Conservation (phyloP, 257 asterid species). For the Solanum corneliomulleri region DNA sequence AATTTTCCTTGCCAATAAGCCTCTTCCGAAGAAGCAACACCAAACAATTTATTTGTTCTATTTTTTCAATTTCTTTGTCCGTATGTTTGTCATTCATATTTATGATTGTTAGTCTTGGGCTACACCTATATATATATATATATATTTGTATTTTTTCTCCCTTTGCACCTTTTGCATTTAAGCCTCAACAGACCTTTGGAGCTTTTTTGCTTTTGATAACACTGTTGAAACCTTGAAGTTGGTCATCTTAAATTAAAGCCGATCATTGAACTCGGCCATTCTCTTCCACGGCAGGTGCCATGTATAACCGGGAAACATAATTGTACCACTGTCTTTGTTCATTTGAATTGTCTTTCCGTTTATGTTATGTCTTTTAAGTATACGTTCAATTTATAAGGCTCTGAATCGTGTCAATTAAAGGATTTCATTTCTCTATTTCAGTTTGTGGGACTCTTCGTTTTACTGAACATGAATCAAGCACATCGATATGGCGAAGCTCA, state of each 20-base stretch:
- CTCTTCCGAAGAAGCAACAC: not conserved
- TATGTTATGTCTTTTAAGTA: not conserved
- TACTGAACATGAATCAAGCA: conserved; percentile 32
- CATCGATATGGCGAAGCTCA: conserved; percentile 36
- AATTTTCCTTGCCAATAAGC: not conserved
- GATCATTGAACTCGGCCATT: not conserved
- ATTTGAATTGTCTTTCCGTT: not conserved
- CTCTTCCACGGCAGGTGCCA: not conserved
- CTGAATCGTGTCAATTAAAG: not conserved
- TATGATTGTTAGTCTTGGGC: not conserved
- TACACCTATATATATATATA: too few relatives aligned
- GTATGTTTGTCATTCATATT: not conserved
- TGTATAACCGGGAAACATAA: not conserved
- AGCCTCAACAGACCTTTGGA: not conserved
- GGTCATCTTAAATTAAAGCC: not conserved
- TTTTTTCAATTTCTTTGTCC: not conserved
- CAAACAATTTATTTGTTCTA: not conserved
- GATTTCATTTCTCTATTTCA: not conserved
- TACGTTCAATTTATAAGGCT: not conserved
- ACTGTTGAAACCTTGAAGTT: not conserved
- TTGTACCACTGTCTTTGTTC: not conserved
- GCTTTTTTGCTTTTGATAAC: not conserved
- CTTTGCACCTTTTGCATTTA: not conserved
- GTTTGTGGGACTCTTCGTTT: not conserved
- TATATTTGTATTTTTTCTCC: not conserved